phyloP scores from a whole-genome alignment of 2,329 filamentous ascomycete genomes.

The Apiospora arundinis region DNA sequence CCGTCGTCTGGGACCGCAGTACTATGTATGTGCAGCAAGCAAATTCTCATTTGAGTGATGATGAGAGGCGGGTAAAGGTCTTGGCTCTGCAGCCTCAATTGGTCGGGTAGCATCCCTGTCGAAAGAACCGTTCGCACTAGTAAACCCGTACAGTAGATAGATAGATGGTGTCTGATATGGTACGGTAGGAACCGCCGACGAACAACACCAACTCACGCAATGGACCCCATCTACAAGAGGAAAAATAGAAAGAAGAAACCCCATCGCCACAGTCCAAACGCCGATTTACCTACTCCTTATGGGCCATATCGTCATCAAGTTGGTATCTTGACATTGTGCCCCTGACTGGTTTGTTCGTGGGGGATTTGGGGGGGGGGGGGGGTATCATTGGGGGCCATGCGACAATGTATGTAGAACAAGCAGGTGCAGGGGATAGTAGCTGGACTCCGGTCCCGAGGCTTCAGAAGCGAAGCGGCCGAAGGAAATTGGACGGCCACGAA shows the following conservation, averaged over 20 bases:
- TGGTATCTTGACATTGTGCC: background rate
- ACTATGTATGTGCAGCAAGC: background rate
- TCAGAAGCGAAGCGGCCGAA: background rate
- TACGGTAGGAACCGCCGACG: background rate
- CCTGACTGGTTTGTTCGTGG: background rate
- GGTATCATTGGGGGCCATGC: background rate
- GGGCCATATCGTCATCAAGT: background rate
- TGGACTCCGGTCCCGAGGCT: slow-evolving; percentile 4
- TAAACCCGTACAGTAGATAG: background rate
- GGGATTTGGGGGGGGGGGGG: background rate
- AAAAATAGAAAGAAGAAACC: background rate
- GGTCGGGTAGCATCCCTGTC: background rate
- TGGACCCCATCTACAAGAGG: background rate
- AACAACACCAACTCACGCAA: background rate
- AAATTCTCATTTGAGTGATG: slow-evolving; percentile 17
- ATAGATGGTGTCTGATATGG: background rate
- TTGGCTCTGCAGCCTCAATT: background rate
- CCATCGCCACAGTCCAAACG: background rate
- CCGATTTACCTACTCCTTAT: background rate
- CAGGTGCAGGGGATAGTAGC: background rate
- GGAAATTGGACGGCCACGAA: background rate
- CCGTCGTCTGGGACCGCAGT: background rate
- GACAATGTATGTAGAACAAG: background rate
- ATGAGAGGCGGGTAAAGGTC: slow-evolving; percentile 7
- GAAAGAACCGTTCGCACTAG: background rate